phyloP scores from a whole-genome alignment of 345 rosid species.

The Bruguiera sexangula region DNA sequence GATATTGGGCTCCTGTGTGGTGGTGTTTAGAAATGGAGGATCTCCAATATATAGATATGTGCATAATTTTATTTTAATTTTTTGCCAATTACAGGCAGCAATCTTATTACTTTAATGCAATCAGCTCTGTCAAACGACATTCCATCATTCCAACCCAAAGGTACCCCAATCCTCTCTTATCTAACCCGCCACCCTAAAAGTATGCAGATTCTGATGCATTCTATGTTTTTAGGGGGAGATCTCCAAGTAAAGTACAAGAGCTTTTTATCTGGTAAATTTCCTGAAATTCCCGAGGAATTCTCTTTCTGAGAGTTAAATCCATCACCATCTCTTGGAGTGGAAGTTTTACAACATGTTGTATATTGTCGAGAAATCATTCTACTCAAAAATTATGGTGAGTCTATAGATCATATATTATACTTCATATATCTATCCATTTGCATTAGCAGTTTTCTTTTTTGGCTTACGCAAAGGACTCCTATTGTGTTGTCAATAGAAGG shows the following conservation, averaged over 20 bases:
- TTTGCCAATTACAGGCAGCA: conserved; percentile 16
- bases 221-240: conserved; percentile 20
- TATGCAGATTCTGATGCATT: not conserved
- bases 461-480: too few species aligned
- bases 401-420: too few species aligned
- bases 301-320: conserved; percentile 17
- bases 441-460: too few species aligned
- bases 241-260: conserved; percentile 21
- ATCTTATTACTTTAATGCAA: conserved; percentile 17
- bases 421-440: too few species aligned
- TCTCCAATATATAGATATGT: too few species aligned
- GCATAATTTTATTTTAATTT: not conserved
- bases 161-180: conserved; percentile 5
- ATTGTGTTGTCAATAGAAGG: too few species aligned
- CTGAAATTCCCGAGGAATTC: conserved; percentile 24
- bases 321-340: too few species aligned
- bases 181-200: not conserved
- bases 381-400: too few species aligned
- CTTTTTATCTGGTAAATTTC: conserved; percentile 22
- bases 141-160: conserved; percentile 26
- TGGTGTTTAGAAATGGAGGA: too few species aligned
- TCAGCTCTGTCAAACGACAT: conserved; percentile 16
- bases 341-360: too few species aligned
- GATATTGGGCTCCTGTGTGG: too few species aligned
- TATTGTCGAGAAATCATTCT: too few species aligned